Evolutionary conservation across 176 grass and related monocot genomes (phyloP).

Genomic region (Hyparrhenia diplandra): DNA sequence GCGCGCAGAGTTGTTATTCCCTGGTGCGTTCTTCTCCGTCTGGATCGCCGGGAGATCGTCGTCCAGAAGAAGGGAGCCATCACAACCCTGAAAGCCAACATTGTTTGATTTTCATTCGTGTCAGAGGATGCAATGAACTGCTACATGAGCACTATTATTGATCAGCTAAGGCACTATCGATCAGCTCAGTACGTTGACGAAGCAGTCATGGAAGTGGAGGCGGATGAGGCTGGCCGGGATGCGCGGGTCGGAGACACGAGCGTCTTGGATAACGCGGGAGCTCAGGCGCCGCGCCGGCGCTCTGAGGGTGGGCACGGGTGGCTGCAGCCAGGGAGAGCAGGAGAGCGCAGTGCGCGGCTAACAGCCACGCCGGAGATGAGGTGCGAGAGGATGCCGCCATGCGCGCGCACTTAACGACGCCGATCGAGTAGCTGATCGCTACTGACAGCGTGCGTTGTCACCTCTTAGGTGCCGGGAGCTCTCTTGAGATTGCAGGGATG

Average conservation of each 20-base stretch:
- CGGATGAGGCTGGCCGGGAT: slow-evolving; percentile 22
- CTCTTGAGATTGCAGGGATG: background rate
- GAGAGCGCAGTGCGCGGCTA: background rate
- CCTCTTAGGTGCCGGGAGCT: too few relatives aligned
- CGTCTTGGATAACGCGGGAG: slow-evolving; percentile 26
- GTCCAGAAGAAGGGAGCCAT: slow-evolving; percentile 15
- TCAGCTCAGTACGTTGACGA: too few relatives aligned
- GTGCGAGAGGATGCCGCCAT: background rate
- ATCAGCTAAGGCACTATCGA: too few relatives aligned
- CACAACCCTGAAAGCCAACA: slow-evolving; percentile 12
- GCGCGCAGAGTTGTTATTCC: slow-evolving; percentile 18
- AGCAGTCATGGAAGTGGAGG: slow-evolving; percentile 19
- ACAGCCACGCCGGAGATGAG: background rate
- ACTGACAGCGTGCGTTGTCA: too few relatives aligned
- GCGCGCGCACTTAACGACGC: too few relatives aligned
- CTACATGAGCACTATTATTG: too few relatives aligned
- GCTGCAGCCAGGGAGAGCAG: background rate
- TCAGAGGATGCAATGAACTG: too few relatives aligned
- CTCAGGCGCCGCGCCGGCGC: background rate
- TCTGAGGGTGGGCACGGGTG: background rate
- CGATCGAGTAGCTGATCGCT: too few relatives aligned
- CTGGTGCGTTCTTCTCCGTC: slow-evolving; percentile 21
- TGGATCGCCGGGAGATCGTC: slow-evolving; percentile 2
- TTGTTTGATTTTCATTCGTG: too few relatives aligned
- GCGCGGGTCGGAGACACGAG: slow-evolving; percentile 22